Conservation (phyloP, 1,139 yeast genomes). For the Blastobotrys persicus region DNA sequence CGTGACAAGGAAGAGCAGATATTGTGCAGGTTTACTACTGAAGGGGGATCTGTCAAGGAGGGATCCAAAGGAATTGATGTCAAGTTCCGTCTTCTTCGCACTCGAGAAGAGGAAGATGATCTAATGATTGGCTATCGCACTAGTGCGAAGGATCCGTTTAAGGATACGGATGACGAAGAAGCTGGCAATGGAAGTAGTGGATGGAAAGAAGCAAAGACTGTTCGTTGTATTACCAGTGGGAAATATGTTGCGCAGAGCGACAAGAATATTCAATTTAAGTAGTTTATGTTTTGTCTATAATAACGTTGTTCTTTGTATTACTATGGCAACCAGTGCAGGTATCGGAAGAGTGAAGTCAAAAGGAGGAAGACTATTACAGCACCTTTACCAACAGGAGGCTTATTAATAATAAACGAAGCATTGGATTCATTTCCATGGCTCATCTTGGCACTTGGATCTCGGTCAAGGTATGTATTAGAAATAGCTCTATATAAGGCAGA, state of each 20-base stretch:
- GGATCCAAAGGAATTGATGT: conserved; percentile 34
- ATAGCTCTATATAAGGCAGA: no score
- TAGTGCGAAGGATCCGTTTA: background rate
- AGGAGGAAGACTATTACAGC: conserved; percentile 6
- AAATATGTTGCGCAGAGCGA: conserved; percentile 27
- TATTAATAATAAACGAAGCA: no score
- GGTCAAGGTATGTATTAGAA: no score
- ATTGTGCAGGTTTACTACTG: conserved; percentile 41
- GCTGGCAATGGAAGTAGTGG: conserved; percentile 11
- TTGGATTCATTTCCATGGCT: no score
- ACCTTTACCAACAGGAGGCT: no score
- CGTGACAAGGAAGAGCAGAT: conserved; percentile 61
- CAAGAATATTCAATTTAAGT: conserved; percentile 24
- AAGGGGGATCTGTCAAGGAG: conserved; percentile 33
- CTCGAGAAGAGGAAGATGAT: conserved; percentile 1
- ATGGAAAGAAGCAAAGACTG: conserved; percentile 9
- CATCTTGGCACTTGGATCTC: no score
- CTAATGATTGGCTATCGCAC: conserved; percentile 1
- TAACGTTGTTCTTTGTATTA: background rate
- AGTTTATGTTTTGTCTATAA: background rate
- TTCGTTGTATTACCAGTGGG: conserved; percentile 19
- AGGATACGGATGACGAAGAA: conserved; percentile 19
- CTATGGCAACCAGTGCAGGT: background rate
- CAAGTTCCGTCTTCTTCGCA: conserved; percentile 23
- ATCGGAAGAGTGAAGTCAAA: conserved; percentile 5